Base-by-base conservation (phyloP, 179 eudicot species). In the Silene vulgaris region DNA sequence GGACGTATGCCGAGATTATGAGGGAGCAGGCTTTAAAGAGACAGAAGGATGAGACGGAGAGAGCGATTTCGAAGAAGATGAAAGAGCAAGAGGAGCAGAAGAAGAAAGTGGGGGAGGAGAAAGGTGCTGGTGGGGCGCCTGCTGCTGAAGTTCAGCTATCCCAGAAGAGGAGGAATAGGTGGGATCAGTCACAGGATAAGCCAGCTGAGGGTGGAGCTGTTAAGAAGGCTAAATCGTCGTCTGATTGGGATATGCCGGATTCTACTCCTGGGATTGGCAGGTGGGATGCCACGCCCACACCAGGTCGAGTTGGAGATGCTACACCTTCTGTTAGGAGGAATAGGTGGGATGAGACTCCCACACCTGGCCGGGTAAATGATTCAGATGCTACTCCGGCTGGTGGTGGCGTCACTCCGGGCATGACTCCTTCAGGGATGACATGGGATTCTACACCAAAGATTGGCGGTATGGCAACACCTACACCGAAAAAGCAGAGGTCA, bases 281-380 rank as follows among this genome's bases (percentile, higher is more conserved):
- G 72, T 91, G 97, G 97, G 97, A 93, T 83, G 95, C 92, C 0
- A 91, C 95, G n/a, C 98, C 98, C 0, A 93, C 98, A 0, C 97
- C 97, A 0, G 98, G 97, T 63, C 84, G 97, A 68, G 54, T 93
- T 13, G 95, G 93, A 16, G 98, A 91, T 78, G 93, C 97, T 5
- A 92, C 97, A 0, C 97, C 97, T 0, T 89, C 92, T 12, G 69
- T 87, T 3, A 89, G 92, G 84, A 89, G 84, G 77, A 92, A 93
- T 76, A 85, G 96, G 78, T 92, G 96, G 96, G 97, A 90, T 74
- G 97, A 92, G 85, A 92, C 93, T 6, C 94, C 96, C 2, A 92
- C 97, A 0, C 92, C 94, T 0, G 96, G 94, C 8, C 86, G 96
- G 5, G 8, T 86, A 63, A 89, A 87, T 74, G 97, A 91, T 77